These are phyloP conservation scores for Collybiopsis luxurians DNA, from an alignment of 768 basidiomycete genomes.

Conservation along the genomic window DNA sequence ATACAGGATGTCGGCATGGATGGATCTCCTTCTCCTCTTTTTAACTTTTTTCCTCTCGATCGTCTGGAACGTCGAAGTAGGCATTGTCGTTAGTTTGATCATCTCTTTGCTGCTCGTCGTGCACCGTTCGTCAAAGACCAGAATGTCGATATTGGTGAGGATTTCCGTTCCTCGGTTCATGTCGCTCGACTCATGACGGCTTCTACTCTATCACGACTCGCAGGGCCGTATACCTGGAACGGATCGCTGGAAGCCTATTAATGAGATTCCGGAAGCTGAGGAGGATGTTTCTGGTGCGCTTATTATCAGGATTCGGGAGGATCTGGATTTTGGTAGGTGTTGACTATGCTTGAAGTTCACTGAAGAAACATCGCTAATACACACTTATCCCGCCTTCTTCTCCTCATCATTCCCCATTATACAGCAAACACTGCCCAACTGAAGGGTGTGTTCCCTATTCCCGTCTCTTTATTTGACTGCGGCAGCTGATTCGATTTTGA, in stretches of 20 bases:
- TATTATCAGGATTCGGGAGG: constrained; percentile 88
- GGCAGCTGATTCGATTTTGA: neutral
- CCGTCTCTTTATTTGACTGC: neutral
- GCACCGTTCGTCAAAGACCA: constrained; percentile 80
- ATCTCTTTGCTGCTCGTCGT: constrained; percentile 89
- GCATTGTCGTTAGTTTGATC: constrained; percentile 84
- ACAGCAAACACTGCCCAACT: constrained; percentile 92
- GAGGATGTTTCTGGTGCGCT: constrained; percentile 81
- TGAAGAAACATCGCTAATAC: neutral
- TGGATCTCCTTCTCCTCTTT: constrained; percentile 81
- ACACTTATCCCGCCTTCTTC: neutral
- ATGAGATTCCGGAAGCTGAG: constrained; percentile 80
- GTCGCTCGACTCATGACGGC: neutral
- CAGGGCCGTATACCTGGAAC: constrained; percentile 89
- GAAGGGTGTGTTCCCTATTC: constrained; percentile 54
- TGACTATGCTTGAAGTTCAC: neutral
- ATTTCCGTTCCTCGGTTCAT: neutral
- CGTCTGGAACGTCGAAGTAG: constrained; percentile 89
- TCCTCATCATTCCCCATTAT: too few relatives aligned
- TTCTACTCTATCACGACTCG: too few relatives aligned
- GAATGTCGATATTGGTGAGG: constrained; percentile 86
- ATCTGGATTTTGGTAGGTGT: constrained; percentile 80
- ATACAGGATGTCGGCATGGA: constrained; percentile 85
- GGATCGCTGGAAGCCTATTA: constrained; percentile 85
- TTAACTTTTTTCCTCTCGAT: constrained; percentile 88